Evolutionary conservation across 106 monocot genomes (phyloP).

Genomic region (Cymbidium sinense): DNA sequence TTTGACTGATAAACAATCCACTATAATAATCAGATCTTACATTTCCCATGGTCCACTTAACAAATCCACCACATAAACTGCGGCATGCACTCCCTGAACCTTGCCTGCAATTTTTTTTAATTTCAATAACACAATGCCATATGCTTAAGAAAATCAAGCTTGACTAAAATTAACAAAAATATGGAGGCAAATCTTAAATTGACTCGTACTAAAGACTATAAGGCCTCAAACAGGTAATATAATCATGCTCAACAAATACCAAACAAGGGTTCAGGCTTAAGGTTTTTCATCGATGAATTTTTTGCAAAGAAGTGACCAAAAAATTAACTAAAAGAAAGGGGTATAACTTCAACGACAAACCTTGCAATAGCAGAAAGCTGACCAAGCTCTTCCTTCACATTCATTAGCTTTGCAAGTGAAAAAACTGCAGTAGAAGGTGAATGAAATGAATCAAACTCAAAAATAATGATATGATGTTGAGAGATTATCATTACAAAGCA

Average conservation of each 20-base stretch:
- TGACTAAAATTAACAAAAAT: background rate
- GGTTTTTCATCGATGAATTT: background rate
- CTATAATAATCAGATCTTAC: constrained; percentile 26
- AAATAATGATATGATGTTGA: background rate
- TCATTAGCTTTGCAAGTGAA: constrained; percentile 96
- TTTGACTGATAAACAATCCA: background rate
- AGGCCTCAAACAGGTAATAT: background rate
- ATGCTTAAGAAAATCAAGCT: background rate
- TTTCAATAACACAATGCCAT: constrained; percentile 4
- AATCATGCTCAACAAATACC: background rate
- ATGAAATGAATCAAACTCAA: background rate
- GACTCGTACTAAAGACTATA: background rate
- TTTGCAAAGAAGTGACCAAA: background rate
- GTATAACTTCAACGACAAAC: constrained; percentile 18
- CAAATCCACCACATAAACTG: constrained; percentile 93
- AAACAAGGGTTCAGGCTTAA: background rate
- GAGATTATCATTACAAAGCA: background rate
- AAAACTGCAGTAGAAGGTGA: constrained; percentile 43
- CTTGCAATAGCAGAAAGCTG: constrained; percentile 90
- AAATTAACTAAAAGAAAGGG: background rate
- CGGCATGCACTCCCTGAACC: constrained; percentile 98
- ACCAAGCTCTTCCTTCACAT: constrained; percentile 67
- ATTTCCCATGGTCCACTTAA: constrained; percentile 96
- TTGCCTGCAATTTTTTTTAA: constrained; percentile 47
- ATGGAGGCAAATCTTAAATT: background rate